A percentile compares a stretch with the other conserved stretches of the same genome.
Evolutionary conservation across 2,329 filamentous ascomycete genomes (phyloP).

Genomic region (Fusarium robinianum): DNA sequence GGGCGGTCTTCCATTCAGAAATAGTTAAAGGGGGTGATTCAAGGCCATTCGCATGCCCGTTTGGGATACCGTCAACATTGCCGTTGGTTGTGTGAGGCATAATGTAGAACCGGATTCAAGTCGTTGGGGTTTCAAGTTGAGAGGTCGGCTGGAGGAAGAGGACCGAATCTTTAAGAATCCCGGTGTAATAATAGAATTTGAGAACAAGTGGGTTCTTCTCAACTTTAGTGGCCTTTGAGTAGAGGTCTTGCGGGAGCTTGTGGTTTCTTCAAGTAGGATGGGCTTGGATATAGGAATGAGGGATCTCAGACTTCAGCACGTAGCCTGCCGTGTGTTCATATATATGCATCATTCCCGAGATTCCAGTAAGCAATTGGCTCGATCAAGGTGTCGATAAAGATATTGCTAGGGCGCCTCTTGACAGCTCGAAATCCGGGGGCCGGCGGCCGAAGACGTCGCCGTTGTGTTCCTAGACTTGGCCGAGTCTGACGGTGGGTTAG

Average conservation of each 20-base stretch:
- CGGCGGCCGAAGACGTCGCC: slow-evolving; percentile 10
- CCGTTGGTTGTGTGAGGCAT: not conserved
- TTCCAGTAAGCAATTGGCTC: slow-evolving; percentile 8
- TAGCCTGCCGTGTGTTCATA: slow-evolving; percentile 5
- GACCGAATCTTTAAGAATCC: too few species aligned
- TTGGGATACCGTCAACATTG: not conserved
- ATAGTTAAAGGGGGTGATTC: slow-evolving; percentile 25
- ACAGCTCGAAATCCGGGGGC: too few species aligned
- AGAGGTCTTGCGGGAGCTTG: not conserved
- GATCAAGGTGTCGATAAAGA: slow-evolving; percentile 18
- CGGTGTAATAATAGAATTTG: too few species aligned
- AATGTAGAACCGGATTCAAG: not conserved
- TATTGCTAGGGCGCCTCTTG: slow-evolving; percentile 5
- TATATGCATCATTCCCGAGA: slow-evolving; percentile 15
- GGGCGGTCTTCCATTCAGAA: slow-evolving; percentile 35
- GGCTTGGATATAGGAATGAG: slow-evolving; percentile 6
- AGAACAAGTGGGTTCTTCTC: too few species aligned
- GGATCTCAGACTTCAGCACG: slow-evolving; percentile 4
- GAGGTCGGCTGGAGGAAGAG: too few species aligned
- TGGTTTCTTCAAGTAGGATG: slow-evolving; percentile 1
- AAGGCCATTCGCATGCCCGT: not conserved
- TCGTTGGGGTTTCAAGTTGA: not conserved
- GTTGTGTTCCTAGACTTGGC: slow-evolving; percentile 1
- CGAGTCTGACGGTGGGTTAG: not conserved
- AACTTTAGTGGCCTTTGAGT: too few species aligned